Conservation (phyloP, 140 eudicot species). For the Senecio squalidus region DNA sequence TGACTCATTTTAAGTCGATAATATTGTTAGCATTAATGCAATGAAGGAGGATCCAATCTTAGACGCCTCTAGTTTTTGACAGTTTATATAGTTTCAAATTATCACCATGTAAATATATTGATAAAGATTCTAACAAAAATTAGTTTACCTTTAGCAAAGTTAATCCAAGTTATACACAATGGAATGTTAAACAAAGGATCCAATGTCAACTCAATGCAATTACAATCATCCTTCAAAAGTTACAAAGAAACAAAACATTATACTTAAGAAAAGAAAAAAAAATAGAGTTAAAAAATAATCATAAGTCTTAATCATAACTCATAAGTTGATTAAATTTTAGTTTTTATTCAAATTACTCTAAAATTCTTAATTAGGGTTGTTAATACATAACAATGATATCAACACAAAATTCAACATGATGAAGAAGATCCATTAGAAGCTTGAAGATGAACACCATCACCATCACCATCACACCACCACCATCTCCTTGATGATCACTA, state of each 20-base stretch:
- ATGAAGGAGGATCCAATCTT: no score
- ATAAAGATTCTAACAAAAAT: no score
- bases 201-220: background rate
- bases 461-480: background rate
- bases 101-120: no score
- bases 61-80: no score
- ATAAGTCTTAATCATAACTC: no score
- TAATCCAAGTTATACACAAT: background rate
- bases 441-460: slow-evolving; percentile 25
- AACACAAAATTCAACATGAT: slow-evolving; percentile 28
- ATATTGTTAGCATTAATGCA: no score
- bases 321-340: background rate
- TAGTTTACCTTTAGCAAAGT: background rate
- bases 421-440: slow-evolving; percentile 53
- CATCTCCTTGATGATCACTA: slow-evolving; percentile 3
- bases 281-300: no score
- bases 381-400: slow-evolving; percentile 11
- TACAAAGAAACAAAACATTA: background rate
- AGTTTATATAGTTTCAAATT: no score
- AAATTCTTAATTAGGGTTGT: slow-evolving; percentile 22
- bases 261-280: background rate
- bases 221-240: background rate
- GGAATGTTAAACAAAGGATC: background rate
- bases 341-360: slow-evolving; percentile 18
- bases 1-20: no score